These are phyloP conservation scores for Yarrowia sp. DNA, from an alignment of 805 yeast genomes.

Conservation along the genomic window DNA sequence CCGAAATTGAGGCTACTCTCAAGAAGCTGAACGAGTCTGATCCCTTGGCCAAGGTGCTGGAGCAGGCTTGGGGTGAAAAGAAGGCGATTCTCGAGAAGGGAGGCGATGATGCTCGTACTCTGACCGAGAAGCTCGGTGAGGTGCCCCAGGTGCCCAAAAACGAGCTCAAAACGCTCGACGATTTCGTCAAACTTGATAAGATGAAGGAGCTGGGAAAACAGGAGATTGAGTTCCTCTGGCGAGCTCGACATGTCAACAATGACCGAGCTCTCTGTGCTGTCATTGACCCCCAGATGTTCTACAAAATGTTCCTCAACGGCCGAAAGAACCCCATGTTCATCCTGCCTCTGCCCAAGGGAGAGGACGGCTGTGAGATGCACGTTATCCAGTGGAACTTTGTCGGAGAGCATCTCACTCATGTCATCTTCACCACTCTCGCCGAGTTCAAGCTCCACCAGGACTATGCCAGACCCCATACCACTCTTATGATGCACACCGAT, in stretches of 20 bases:
- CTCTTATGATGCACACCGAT: conserved; percentile 83
- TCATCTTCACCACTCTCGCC: conserved; percentile 84
- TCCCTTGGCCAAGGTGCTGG: conserved; percentile 43
- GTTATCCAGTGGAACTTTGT: conserved; percentile 92
- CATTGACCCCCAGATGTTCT: conserved; percentile 56
- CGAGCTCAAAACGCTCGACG: conserved; percentile 61
- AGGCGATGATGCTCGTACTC: conserved; percentile 35
- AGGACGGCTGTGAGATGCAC: conserved; percentile 66
- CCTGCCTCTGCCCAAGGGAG: conserved; percentile 74
- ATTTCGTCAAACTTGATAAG: conserved; percentile 71
- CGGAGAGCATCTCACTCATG: conserved; percentile 79
- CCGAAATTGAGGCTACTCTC: conserved; percentile 55
- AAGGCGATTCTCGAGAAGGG: neutral
- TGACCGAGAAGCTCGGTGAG: conserved; percentile 30
- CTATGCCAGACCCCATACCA: conserved; percentile 92
- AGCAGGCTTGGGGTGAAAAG: neutral
- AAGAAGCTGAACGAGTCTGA: conserved; percentile 60
- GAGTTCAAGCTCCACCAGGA: conserved; percentile 89
- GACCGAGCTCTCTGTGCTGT: conserved; percentile 65
- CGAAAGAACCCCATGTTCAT: conserved; percentile 77
- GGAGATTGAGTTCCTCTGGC: conserved; percentile 83
- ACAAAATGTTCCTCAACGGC: conserved; percentile 63
- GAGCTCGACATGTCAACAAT: conserved; percentile 70
- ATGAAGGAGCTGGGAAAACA: conserved; percentile 51
- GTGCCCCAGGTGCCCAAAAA: conserved; percentile 44